Evolutionary conservation across 331 rosid species (phyloP).

Genomic region (Malus hybrid): DNA sequence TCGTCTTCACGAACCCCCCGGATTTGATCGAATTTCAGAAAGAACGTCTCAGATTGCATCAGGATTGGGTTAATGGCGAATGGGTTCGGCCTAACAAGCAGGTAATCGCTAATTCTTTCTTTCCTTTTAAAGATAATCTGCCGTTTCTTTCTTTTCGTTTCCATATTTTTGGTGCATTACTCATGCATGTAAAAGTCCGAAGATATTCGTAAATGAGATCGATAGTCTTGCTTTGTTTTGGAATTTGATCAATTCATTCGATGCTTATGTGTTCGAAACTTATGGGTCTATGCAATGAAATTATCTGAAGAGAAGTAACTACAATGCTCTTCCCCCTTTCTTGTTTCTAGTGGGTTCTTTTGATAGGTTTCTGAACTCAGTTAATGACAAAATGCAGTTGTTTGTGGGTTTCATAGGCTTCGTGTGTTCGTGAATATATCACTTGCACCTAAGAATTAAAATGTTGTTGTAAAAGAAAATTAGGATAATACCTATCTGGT

Average conservation of each 20-base stretch:
- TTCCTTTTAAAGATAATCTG: not conserved
- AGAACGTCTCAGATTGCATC: constrained; percentile 26
- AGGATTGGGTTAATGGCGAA: constrained; percentile 28
- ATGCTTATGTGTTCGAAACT: not conserved
- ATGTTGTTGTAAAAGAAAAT: constrained; percentile 4
- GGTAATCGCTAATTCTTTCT: constrained; percentile 13
- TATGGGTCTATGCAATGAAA: not conserved
- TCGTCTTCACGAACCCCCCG: constrained; percentile 29
- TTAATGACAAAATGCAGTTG: not conserved
- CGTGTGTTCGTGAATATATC: not conserved
- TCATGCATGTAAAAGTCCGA: not conserved
- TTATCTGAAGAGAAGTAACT: not conserved
- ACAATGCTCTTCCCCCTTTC: not conserved
- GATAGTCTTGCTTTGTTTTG: not conserved
- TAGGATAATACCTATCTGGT: constrained; percentile 12
- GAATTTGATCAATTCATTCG: not conserved
- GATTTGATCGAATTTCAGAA: constrained; percentile 32
- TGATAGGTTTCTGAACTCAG: not conserved
- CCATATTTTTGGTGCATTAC: not conserved
- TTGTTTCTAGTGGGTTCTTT: not conserved
- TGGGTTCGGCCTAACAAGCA: constrained; percentile 31
- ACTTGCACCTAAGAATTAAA: not conserved
- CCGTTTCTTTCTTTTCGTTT: too few species aligned
- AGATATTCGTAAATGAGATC: too few species aligned
- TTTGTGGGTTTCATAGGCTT: not conserved